These are phyloP conservation scores for Aspergillus ostianus DNA, from an alignment of 495 filamentous ascomycete genomes.

Conservation along the genomic window DNA sequence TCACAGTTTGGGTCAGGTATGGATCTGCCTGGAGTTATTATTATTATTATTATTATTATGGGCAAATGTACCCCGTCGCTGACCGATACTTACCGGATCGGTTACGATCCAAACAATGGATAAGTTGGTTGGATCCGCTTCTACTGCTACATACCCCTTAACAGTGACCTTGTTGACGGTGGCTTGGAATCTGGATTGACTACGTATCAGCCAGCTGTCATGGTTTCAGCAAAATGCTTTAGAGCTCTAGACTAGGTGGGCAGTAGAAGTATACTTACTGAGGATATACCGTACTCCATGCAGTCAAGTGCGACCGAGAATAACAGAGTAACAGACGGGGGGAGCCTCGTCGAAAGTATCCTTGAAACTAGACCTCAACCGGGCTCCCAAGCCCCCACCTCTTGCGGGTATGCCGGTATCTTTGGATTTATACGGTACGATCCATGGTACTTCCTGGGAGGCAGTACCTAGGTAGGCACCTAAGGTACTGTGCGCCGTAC, in stretches of 20 bases:
- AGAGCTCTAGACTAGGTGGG: neutral
- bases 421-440: slow-evolving; percentile 10
- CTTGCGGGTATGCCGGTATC: slow-evolving; percentile 17
- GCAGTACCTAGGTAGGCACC: no score
- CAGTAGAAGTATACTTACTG: no score
- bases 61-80: no score
- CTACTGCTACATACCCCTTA: neutral
- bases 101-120: neutral
- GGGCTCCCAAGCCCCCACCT: neutral
- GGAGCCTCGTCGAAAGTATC: neutral
- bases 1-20: neutral
- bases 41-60: no score
- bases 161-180: neutral
- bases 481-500: slow-evolving; percentile 6
- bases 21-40: neutral
- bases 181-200: no score
- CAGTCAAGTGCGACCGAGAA: neutral
- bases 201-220: neutral
- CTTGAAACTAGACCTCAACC: neutral
- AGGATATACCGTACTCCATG: no score
- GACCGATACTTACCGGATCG: neutral
- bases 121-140: neutral
- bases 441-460: no score
- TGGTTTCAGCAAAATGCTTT: neutral
- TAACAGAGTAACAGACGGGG: neutral